These are phyloP conservation scores for Chlamydomonas reinhardtii DNA, from an alignment of 163 green algal species.

Conservation along the genomic window DNA sequence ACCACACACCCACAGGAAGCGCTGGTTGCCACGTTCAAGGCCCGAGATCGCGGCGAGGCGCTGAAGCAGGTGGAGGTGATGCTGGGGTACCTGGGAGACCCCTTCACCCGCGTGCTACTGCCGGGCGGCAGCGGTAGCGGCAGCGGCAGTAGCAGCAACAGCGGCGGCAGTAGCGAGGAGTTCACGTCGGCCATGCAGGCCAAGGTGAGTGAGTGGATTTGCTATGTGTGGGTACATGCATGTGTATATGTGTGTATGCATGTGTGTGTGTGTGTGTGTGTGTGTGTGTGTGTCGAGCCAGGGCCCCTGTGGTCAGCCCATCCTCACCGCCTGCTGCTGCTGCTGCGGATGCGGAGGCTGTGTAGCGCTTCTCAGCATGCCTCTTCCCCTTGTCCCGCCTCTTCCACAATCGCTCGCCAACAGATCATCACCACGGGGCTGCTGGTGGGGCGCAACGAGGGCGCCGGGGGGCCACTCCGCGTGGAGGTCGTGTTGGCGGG, in stretches of 20 bases:
- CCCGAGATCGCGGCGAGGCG: slow-evolving; percentile 27
- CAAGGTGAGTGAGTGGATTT: slow-evolving; percentile 24
- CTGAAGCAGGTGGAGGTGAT: slow-evolving; percentile 27
- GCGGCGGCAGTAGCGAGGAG: background rate
- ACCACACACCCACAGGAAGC: slow-evolving; percentile 1
- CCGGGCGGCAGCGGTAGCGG: slow-evolving; percentile 9
- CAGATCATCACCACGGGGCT: slow-evolving; percentile 9
- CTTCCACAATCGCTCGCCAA: too few relatives aligned
- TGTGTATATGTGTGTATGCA: too few relatives aligned
- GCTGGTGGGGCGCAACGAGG: background rate
- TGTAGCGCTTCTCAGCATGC: too few relatives aligned
- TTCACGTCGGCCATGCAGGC: slow-evolving; percentile 48
- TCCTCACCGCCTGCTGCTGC: background rate
- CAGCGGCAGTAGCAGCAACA: too few relatives aligned
- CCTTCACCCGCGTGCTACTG: slow-evolving; percentile 58
- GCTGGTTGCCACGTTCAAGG: slow-evolving; percentile 40
- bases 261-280: too few relatives aligned
- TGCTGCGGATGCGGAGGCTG: background rate
- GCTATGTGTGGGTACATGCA: too few relatives aligned
- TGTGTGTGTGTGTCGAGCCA: too few relatives aligned
- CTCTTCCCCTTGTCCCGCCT: too few relatives aligned
- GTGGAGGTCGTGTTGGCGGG: background rate
- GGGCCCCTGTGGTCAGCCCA: too few relatives aligned
- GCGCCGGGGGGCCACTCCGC: background rate
- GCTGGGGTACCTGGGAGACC: slow-evolving; percentile 53